phyloP scores from a whole-genome alignment of 2,329 filamentous ascomycete genomes.

The Pyricularia sp. region DNA sequence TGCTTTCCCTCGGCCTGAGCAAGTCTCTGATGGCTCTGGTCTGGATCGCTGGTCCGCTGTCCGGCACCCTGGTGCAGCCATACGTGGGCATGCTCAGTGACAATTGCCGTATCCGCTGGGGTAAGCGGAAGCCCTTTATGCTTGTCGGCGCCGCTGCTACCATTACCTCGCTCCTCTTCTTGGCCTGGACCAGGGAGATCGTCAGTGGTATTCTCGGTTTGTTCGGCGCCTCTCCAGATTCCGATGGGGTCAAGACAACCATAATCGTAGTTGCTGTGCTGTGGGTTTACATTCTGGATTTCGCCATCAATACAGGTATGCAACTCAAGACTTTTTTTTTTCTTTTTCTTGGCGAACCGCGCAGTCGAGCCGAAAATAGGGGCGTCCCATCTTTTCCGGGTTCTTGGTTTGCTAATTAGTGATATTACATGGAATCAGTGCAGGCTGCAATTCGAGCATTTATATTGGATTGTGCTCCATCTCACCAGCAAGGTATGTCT shows the following conservation, averaged over 20 bases:
- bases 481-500: constrained; percentile 65
- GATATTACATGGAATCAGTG: constrained; percentile 35
- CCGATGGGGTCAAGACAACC: constrained; percentile 50
- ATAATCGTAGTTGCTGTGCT: constrained; percentile 74
- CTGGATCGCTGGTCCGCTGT: constrained; percentile 76
- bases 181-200: constrained; percentile 67
- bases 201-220: constrained; percentile 58
- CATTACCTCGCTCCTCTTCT: constrained; percentile 54
- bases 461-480: constrained; percentile 85
- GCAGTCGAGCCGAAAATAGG: neutral
- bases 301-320: constrained; percentile 84
- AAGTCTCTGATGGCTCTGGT: constrained; percentile 76
- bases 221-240: constrained; percentile 62
- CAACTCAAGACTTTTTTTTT: neutral
- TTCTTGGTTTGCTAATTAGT: neutral
- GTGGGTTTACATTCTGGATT: constrained; percentile 85
- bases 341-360: neutral
- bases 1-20: constrained; percentile 71
- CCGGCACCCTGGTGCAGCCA: constrained; percentile 70
- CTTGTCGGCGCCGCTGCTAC: constrained; percentile 59
- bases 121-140: constrained; percentile 77
- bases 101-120: constrained; percentile 64
- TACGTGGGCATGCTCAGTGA: constrained; percentile 78
- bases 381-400: neutral
- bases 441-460: constrained; percentile 88